Base-by-base conservation (phyloP, 2,329 filamentous ascomycete genomes). In the Cladosporium sp. region DNA sequence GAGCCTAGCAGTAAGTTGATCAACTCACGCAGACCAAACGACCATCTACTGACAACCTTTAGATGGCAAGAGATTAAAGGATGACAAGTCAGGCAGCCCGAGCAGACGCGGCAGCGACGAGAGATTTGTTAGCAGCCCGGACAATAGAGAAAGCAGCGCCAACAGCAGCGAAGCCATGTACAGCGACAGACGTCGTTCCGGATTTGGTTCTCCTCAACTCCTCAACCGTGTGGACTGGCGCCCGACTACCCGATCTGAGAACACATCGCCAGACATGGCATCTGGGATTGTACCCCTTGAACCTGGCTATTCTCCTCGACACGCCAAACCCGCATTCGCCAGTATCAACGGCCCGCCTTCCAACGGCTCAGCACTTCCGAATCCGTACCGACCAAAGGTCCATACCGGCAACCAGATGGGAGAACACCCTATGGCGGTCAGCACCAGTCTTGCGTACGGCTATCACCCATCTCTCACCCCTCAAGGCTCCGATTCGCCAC, bases 361-460 rank as follows among this genome's bases (percentile, higher is more conserved):
- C 11, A 33, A 18, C 13, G 13, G 27, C 2, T 12, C 45, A 22
- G 11, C 19, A 8, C 45, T 20, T 8, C 7, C 38, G n/a, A 16
- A 33, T 19, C 15, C 18, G 4, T 38, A 8, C 18, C 39, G 33
- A 6, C 12, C 39, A 38, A 42, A 25, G 38, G n/a, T 6, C 4
- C 47, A 42, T 9, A 13, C 30, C 20, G 32, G 15, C 13, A 15
- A 29, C n/a, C 47, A 20, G 3, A 20, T 48, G 36, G 16, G 16
- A n/a, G 27, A 38, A 15, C 47, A 42, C 12, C 47, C 47, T 7
- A 50, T 50, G 47, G 47, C 47, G 8, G 33, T 50, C 19, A 43
- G 39, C 32, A 50, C 47, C 19, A 42, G 40, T 8, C 35, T 50
- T 29, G 47, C 47, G 3, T 50, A 50, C 47, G 47, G 47, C 2